Evolutionary conservation across 2,329 filamentous ascomycete species (phyloP).

Genomic region (Colletotrichum tabaci): DNA sequence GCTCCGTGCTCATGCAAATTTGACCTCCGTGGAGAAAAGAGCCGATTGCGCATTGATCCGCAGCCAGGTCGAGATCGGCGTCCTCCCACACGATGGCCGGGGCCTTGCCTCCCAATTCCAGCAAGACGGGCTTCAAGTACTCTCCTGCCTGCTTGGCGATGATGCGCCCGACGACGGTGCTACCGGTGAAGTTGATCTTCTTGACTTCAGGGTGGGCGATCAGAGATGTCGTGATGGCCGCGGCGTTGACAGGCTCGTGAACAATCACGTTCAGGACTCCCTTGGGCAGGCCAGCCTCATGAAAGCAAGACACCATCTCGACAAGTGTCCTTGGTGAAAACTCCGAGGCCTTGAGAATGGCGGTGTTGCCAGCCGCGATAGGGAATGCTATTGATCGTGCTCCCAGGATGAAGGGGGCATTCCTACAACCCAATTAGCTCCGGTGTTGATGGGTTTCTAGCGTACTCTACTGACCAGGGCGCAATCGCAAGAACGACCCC

Average conservation of each 20-base stretch:
- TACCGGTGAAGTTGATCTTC: constrained; percentile 91
- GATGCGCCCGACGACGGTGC: constrained; percentile 80
- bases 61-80: constrained; percentile 81
- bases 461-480: constrained; percentile 74
- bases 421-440: constrained; percentile 57
- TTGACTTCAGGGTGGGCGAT: constrained; percentile 78
- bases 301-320: constrained; percentile 74
- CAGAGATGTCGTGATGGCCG: constrained; percentile 75
- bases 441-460: background rate
- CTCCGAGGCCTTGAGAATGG: constrained; percentile 81
- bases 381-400: constrained; percentile 72
- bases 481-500: constrained; percentile 86
- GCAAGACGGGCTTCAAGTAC: constrained; percentile 82
- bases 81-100: constrained; percentile 85
- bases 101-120: constrained; percentile 89
- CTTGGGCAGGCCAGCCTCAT: constrained; percentile 81
- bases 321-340: constrained; percentile 75
- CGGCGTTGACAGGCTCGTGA: constrained; percentile 75
- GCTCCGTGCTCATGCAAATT: constrained; percentile 89
- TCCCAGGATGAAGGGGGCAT: constrained; percentile 70
- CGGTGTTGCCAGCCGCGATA: constrained; percentile 84
- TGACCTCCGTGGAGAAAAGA: constrained; percentile 83
- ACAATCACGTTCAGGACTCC: constrained; percentile 84
- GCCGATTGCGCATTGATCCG: constrained; percentile 76
- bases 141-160: constrained; percentile 80